Evolutionary conservation across 495 filamentous ascomycete genomes (phyloP), one percentile per base, ranked within the genome.

Genomic region (Durotheca rogersii): DNA sequence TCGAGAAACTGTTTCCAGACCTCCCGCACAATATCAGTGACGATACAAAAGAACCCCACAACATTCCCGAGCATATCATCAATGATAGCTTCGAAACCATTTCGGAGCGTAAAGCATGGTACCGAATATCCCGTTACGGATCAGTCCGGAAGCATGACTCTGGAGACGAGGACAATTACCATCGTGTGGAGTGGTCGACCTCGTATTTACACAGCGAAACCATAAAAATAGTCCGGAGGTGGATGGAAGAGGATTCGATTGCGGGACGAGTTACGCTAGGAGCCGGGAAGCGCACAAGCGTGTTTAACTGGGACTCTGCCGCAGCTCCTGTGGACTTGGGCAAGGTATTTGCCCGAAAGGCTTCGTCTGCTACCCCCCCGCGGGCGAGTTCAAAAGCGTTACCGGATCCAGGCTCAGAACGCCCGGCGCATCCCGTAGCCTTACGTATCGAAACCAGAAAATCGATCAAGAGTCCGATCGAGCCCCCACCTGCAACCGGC

Each of bases 91-190:
- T 81, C 41, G 64, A 65, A 11, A 64, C 74, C 11, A 73, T 72
- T 1, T 74, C 75, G n/a, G 70, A 81, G 47, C 77, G 81, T 33
- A 84, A 80, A 57, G 72, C 71, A 4, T 85, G 81, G 81, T 85
- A 85, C 51, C 78, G 81, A 17, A 62, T 84, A 4, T 81, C 81
- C 11, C 71, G 80, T 6, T 71, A 69, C 40, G 80, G 78, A 7
- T 79, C 80, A 0, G 76, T 76, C 51, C 66, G 78, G 16, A 78
- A 77, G 39, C 72, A 81, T 47, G 72, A 81, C 40, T 71, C 58
- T 6, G 79, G 72, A 11, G 77, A 80, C 38, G 78, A 81, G 27
- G 78, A 80, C 9, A 76, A 77, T 41, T 85, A 84, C 54, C 66
- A 77, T 30, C 70, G 75, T 3, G 72, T 82, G 11, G 67, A 67